These are phyloP conservation scores for Lachnellula subtilissima DNA, from an alignment of 2,329 filamentous ascomycete genomes.

Conservation along the genomic window DNA sequence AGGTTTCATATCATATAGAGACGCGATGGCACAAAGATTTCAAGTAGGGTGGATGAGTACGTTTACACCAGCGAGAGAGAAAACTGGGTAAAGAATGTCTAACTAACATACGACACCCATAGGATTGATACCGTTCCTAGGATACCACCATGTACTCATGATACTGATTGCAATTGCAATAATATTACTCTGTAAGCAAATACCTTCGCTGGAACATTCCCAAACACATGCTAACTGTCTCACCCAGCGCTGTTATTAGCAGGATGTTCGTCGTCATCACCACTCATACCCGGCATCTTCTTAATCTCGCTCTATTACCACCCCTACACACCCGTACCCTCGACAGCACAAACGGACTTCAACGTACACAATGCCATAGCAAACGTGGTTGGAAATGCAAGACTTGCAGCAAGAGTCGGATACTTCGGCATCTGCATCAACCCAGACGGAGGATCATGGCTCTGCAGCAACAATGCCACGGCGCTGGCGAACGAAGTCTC, in stretches of 20 bases:
- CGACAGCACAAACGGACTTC: slow-evolving; percentile 86
- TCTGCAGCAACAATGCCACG: slow-evolving; percentile 97
- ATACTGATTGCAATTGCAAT: slow-evolving; percentile 90
- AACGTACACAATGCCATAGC: slow-evolving; percentile 78
- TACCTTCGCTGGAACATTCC: background rate
- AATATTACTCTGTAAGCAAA: slow-evolving; percentile 80
- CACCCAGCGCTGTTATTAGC: slow-evolving; percentile 76
- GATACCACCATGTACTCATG: slow-evolving; percentile 89
- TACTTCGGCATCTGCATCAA: slow-evolving; percentile 98
- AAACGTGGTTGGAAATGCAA: slow-evolving; percentile 82
- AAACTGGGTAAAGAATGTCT: background rate
- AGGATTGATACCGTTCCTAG: slow-evolving; percentile 63
- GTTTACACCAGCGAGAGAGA: slow-evolving; percentile 9
- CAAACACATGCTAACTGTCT: slow-evolving; percentile 21
- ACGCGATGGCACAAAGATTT: slow-evolving; percentile 21
- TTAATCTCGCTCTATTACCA: slow-evolving; percentile 94
- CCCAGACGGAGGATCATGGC: slow-evolving; percentile 81
- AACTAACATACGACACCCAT: slow-evolving; percentile 28
- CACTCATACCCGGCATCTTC: slow-evolving; percentile 92
- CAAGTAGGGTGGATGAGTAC: slow-evolving; percentile 30
- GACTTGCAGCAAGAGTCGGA: slow-evolving; percentile 85
- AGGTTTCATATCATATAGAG: background rate
- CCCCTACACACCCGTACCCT: slow-evolving; percentile 73
- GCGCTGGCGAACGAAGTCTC: slow-evolving; percentile 83
- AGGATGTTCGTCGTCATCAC: slow-evolving; percentile 94